These are phyloP conservation scores for Sherardia arvensis DNA, from an alignment of 257 asterid species.

Conservation along the genomic window DNA sequence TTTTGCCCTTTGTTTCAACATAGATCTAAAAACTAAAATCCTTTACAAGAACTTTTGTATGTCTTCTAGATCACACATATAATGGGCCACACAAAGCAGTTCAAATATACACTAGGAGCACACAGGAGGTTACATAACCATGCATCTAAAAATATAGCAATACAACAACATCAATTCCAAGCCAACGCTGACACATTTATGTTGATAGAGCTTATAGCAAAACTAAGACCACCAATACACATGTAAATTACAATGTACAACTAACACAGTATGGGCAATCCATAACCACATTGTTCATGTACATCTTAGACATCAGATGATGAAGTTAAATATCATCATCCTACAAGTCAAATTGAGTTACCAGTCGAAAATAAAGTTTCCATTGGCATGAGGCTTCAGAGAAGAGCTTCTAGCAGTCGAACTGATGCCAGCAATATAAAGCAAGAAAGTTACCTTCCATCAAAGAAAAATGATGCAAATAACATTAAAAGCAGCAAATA, in stretches of 20 bases:
- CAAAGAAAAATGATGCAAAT: constrained; percentile 4
- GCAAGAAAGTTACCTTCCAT: constrained; percentile 60
- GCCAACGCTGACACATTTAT: background rate
- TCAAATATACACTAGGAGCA: no score
- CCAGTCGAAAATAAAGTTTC: constrained; percentile 87
- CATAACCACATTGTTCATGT: background rate
- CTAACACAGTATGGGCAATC: background rate
- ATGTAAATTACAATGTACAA: background rate
- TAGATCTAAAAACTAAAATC: background rate
- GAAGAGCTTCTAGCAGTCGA: constrained; percentile 70
- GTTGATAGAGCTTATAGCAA: background rate
- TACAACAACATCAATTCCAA: background rate
- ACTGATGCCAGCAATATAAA: constrained; percentile 57
- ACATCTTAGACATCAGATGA: background rate
- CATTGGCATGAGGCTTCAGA: constrained; percentile 65
- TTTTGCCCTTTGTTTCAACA: background rate
- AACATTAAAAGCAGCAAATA: background rate
- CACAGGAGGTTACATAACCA: background rate
- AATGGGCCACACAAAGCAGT: background rate
- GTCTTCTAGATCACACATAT: background rate
- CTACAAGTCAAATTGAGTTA: constrained; percentile 21
- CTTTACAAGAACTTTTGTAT: background rate
- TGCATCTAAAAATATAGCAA: background rate
- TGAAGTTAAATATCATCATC: background rate
- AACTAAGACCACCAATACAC: background rate